These are phyloP conservation scores for Pholiota molesta DNA, from an alignment of 768 basidiomycete species.

Conservation along the genomic window DNA sequence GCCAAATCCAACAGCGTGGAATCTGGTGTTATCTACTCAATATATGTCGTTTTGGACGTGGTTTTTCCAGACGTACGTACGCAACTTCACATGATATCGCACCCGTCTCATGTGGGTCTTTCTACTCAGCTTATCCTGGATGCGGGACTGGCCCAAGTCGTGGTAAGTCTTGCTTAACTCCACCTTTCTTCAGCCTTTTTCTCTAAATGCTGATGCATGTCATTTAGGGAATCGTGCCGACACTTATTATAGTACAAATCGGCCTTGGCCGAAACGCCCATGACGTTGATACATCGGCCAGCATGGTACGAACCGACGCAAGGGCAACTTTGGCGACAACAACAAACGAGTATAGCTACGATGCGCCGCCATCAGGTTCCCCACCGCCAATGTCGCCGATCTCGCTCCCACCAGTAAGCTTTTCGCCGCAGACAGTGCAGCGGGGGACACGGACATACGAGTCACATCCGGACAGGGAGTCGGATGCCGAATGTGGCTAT, in stretches of 20 bases:
- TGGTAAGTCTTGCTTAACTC: slow-evolving; percentile 20
- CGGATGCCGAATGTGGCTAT: slow-evolving; percentile 21
- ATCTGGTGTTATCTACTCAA: slow-evolving; percentile 34
- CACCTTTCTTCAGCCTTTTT: neutral
- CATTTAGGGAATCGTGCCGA: slow-evolving; percentile 32
- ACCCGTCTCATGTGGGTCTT: slow-evolving; percentile 3
- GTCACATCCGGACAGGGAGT: slow-evolving; percentile 10
- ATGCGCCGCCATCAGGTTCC: slow-evolving; percentile 21
- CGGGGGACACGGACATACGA: slow-evolving; percentile 18
- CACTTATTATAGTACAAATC: slow-evolving; percentile 34
- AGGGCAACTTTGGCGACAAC: slow-evolving; percentile 20
- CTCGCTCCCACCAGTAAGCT: slow-evolving; percentile 17
- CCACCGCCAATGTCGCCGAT: slow-evolving; percentile 21
- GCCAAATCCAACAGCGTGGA: slow-evolving; percentile 30
- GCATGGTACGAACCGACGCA: slow-evolving; percentile 24
- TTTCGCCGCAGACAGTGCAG: slow-evolving; percentile 16
- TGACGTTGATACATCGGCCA: slow-evolving; percentile 26
- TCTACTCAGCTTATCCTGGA: slow-evolving; percentile 23
- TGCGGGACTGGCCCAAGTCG: slow-evolving; percentile 29
- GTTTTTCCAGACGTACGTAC: slow-evolving; percentile 23
- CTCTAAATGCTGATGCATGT: slow-evolving; percentile 11
- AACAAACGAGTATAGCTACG: slow-evolving; percentile 18
- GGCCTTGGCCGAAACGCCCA: slow-evolving; percentile 27
- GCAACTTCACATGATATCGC: neutral
- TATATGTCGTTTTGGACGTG: slow-evolving; percentile 29